Evolutionary conservation across 2,329 filamentous ascomycete species (phyloP), one percentile per base, ranked within the genome.

Genomic region (Clonostachys sp.): DNA sequence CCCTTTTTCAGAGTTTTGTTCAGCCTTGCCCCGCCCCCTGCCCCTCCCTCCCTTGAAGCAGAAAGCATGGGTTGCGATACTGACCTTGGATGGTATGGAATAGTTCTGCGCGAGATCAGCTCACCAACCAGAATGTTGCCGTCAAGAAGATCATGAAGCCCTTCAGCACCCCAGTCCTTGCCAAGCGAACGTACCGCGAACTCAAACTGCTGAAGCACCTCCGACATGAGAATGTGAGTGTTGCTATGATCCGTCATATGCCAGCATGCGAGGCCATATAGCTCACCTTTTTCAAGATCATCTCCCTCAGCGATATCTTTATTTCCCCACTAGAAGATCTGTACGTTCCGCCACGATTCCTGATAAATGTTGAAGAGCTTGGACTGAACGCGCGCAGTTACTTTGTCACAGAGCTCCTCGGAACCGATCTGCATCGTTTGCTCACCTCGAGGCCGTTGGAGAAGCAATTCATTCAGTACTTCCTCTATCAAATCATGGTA

Each of bases 141-240:
- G 91, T 99, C 66, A 99, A 99, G 82, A 99, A 99, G 83, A 99
- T 99, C 65, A 97, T 99, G 92, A 99, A 97, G 78, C 94, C 94
- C 10, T 99, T 99, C 73, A 96, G 91, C 78, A 99, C 94, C n/a
- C 91, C 94, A 2, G 94, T 99, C 50, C 79, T 99, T 43, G 94
- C 94, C 50, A 99, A 99, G 78, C 83, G 94, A 65, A 99, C 94
- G 56, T 99, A 99, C 70, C 86, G 94, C 63, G 94, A 99, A 71
- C 75, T 99, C 65, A 99, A 97, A 77, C 81, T 99, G 53, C 77
- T 99, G 62, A 99, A 97, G 77, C 94, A 99, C 65, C 77, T 99
- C 51, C 86, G 86, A 65, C 94, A 99, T 68, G 94, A 99, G 73
- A 99, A 99, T 73, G 92, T 96, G 69, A 46, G 67, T 58, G 36